Evolutionary conservation across 352 stramenopile genomes (phyloP), one percentile per base, ranked within the genome.

Genomic region (Lagenidium giganteum): DNA sequence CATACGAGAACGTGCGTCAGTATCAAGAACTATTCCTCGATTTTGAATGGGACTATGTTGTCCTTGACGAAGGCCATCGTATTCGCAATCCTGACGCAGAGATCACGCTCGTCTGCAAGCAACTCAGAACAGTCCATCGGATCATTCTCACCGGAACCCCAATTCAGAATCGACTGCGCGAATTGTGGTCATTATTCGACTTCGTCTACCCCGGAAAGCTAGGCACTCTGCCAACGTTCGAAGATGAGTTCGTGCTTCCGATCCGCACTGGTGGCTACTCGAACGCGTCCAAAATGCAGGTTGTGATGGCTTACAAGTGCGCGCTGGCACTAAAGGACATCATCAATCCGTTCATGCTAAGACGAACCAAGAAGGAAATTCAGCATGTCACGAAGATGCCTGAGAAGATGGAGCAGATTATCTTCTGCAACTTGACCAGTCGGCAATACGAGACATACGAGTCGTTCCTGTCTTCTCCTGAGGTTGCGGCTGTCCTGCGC

Each of bases 121-220:
- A 92, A 46, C 53, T 97, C 23, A 70, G 73, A 20, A 94, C 87
- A 0, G 67, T 95, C 11, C 89, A 98, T 56, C 83, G 95, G 14
- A 74, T 98, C 23, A 88, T 97, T 7, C 67, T 98, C 21, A 95
- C 71, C 33, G 92, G 94, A 18, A 97, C 91, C 4, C 89, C 89
- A 0, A 92, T 95, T 47, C 83, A 94, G 71, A 99, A 99, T 63
- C 95, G 87, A 24, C 66, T 99, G 39, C 72, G 73, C 23, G 96
- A 99, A 57, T 69, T 99, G 14, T 99, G 97, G 96, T 97, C 85
- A 9, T 61, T 99, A 2, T 98, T 99, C 63, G 96, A 99, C 59
- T 99, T 99, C 69, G 90, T 98, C 4, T 99, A 97, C 62, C 97
- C 96, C 20, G 97, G 97, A 22, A 82, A 96, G 47, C 67, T 99